Evolutionary conservation across 1,139 yeast genomes (phyloP).

Genomic region (Zygoascus hellenicus): DNA sequence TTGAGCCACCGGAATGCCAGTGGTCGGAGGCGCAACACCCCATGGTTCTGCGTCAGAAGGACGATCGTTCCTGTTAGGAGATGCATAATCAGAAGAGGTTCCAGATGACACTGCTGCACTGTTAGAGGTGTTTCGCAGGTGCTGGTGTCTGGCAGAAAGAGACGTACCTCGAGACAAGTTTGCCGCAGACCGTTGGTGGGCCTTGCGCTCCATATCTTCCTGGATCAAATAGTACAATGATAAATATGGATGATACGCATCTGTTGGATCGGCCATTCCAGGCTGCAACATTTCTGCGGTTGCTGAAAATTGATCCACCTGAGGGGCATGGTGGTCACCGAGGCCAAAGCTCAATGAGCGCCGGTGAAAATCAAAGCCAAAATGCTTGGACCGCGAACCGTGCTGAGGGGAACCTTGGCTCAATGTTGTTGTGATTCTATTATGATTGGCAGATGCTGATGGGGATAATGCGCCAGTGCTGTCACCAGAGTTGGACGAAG

Average conservation of each 20-base stretch:
- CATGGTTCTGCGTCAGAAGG: too few species aligned
- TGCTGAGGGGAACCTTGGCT: constrained; percentile 2
- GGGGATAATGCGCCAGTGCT: constrained; percentile 1
- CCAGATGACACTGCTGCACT: too few species aligned
- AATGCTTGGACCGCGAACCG: constrained; percentile 15
- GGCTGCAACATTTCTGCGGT: neutral
- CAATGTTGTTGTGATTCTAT: constrained; percentile 4
- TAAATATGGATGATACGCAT: constrained; percentile 81
- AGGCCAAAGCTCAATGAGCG: constrained; percentile 9
- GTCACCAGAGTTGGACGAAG: constrained; percentile 5
- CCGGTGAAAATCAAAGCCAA: constrained; percentile 26
- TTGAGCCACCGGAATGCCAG: too few species aligned
- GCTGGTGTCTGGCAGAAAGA: constrained; percentile 6
- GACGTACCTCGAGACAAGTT: constrained; percentile 5
- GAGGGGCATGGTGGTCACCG: neutral
- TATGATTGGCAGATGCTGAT: constrained; percentile 1
- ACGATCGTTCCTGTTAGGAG: too few species aligned
- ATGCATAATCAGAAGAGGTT: too few species aligned
- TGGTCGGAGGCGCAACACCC: too few species aligned
- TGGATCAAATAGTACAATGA: constrained; percentile 82
- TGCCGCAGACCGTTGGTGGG: neutral
- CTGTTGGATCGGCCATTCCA: constrained; percentile 64
- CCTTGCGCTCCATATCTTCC: constrained; percentile 59
- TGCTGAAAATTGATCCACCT: constrained; percentile 1
- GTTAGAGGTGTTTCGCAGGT: neutral